These are phyloP conservation scores for Pichia sp. DNA, from an alignment of 1,139 yeast genomes.

Conservation along the genomic window DNA sequence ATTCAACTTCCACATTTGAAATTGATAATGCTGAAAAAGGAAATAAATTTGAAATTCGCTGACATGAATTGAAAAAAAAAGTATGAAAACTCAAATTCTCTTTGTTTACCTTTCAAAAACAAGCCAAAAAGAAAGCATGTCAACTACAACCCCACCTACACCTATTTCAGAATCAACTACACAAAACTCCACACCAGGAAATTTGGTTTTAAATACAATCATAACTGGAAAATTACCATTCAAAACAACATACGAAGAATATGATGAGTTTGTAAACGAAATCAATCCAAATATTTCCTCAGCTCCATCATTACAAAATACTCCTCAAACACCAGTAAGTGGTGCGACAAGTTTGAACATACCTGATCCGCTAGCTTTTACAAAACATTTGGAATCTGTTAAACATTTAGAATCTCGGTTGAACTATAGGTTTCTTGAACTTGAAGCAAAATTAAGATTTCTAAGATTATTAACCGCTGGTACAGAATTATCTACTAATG, in stretches of 20 bases:
- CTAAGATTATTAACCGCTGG: slow-evolving; percentile 37
- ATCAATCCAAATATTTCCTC: not conserved
- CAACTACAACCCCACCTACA: slow-evolving; percentile 18
- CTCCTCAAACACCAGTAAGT: slow-evolving; percentile 3
- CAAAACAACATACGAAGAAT: slow-evolving; percentile 10
- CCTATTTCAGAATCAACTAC: slow-evolving; percentile 32
- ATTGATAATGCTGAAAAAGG: not conserved
- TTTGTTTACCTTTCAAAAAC: not conserved
- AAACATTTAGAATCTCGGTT: slow-evolving; percentile 30
- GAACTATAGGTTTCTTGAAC: slow-evolving; percentile 58
- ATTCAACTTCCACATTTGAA: not conserved
- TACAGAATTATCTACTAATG: slow-evolving; percentile 29
- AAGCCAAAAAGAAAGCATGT: not conserved
- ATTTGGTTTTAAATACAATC: too few relatives aligned
- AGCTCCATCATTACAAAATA: not conserved
- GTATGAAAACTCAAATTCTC: not conserved
- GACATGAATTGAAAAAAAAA: not conserved
- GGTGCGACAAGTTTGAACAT: not conserved
- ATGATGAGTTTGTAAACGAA: slow-evolving; percentile 6
- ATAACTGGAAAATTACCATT: slow-evolving; percentile 4
- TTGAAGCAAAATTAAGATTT: slow-evolving; percentile 61
- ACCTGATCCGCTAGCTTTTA: slow-evolving; percentile 2
- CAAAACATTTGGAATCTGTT: slow-evolving; percentile 4
- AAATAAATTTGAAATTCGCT: not conserved
- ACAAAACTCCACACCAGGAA: not conserved